Conservation (phyloP, 1,139 yeast genomes). For the Blastobotrys buckinghamii region DNA sequence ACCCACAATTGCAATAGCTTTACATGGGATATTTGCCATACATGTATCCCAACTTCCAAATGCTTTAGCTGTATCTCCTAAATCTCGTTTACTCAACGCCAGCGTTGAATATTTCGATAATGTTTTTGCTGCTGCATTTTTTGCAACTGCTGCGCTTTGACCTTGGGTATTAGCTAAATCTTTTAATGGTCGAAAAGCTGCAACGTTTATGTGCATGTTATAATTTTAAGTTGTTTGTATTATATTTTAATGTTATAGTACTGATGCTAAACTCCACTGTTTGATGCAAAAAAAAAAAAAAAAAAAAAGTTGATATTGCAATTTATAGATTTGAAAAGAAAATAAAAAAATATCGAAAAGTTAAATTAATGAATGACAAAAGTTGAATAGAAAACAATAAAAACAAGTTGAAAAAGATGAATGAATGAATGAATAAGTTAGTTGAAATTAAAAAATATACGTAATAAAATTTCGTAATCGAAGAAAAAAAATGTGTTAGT, state of each 20-base stretch:
- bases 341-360: not conserved
- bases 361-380: not conserved
- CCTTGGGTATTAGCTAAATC: not conserved
- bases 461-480: no score
- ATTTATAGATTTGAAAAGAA: not conserved
- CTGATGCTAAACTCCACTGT: no score
- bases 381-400: no score
- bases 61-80: slow-evolving; percentile 27
- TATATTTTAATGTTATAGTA: no score
- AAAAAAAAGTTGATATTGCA: not conserved
- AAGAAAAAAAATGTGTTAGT: no score
- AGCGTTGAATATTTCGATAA: not conserved
- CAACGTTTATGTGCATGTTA: not conserved
- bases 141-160: not conserved
- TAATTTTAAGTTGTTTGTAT: no score
- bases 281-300: not conserved
- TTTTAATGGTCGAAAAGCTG: not conserved
- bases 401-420: no score
- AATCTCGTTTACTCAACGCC: slow-evolving; percentile 10
- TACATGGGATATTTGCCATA: slow-evolving; percentile 71
- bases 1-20: slow-evolving; percentile 71
- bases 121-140: no score
- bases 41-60: slow-evolving; percentile 72
- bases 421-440: no score
- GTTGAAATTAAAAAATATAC: no score